These are phyloP conservation scores for Vaccinium corymbosum DNA, from an alignment of 148 eudicot species.

Conservation along the genomic window DNA sequence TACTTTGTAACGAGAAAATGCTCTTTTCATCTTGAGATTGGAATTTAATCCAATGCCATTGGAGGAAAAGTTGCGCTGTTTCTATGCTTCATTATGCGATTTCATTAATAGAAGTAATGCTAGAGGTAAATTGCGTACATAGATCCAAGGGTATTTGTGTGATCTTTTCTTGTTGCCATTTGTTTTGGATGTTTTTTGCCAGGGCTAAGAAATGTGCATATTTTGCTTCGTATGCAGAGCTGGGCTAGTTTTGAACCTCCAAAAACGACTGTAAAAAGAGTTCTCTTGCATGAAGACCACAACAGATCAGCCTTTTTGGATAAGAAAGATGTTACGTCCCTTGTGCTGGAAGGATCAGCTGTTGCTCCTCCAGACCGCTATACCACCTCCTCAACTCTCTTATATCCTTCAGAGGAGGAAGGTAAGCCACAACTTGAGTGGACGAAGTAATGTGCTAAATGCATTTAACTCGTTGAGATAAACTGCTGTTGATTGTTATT, in stretches of 20 bases:
- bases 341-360: constrained; percentile 31
- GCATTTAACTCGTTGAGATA: not conserved
- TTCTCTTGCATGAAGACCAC: constrained; percentile 33
- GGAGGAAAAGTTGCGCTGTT: not conserved
- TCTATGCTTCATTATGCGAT: not conserved
- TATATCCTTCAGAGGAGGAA: constrained; percentile 31
- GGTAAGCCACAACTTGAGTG: constrained; percentile 34
- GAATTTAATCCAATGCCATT: not conserved
- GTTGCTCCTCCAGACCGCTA: constrained; percentile 27
- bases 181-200: constrained; percentile 13
- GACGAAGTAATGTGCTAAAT: not conserved
- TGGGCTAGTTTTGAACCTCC: constrained; percentile 79
- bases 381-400: constrained; percentile 22
- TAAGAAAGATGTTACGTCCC: constrained; percentile 34
- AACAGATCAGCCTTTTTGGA: constrained; percentile 36
- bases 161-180: constrained; percentile 14
- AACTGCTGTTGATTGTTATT: not conserved
- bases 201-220: not conserved
- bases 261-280: constrained; percentile 78
- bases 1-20: not conserved
- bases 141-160: not conserved
- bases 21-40: constrained; percentile 2
- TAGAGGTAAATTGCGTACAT: not conserved
- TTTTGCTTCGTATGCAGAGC: constrained; percentile 43
- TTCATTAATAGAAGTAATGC: not conserved